Evolutionary conservation across 2,329 filamentous ascomycete species (phyloP), one percentile per base, ranked within the genome.

Genomic region (Epichloe gansuensis): DNA sequence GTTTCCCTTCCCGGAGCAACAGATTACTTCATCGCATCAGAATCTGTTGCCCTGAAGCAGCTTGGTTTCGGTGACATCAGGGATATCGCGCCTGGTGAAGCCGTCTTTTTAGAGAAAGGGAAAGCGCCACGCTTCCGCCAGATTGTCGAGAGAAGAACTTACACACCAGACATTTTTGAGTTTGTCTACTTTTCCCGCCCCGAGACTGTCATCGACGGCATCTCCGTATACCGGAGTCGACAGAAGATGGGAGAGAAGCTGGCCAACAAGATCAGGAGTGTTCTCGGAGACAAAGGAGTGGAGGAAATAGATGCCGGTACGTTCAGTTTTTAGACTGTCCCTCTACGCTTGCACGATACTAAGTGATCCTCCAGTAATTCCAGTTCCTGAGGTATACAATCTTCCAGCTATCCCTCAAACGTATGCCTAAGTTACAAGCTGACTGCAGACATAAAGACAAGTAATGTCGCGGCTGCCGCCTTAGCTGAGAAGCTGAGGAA

Each of bases 21-120:
- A 54, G 89, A 95, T 68, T 95, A 94, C 71, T 89, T 95, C 78
- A 80, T 95, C 73, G 88, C 89, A 1, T 95, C 89, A 0, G 89
- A 95, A 68, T 91, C 85, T 8, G 82, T 95, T 48, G 89, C 89
- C 8, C 72, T 95, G 46, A 78, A 78, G 45, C 88, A 94, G 65
- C 82, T 91, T 47, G 88, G 88, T 15, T 95, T 93, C 71, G 74
- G 68, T 36, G 75, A 89, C 62, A 84, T 94, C 59, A 69, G 76
- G 40, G 86, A 95, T 62, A 86, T 95, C 57, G 70, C 84, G 51
- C 89, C 89, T 0, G 89, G 90, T 23, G 80, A 95, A 69, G 89
- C 88, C 2, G 87, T 94, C 55, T 89, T 94, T 62, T 83, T 94
- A 56, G 75, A 84, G 61, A 94, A 94, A 70, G 87, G 87, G 41